Percentiles rank a stretch among this genome's conserved stretches.
These are phyloP conservation scores for Xylariaceae sp. DNA, from an alignment of 2,329 filamentous ascomycete genomes.

Conservation along the genomic window DNA sequence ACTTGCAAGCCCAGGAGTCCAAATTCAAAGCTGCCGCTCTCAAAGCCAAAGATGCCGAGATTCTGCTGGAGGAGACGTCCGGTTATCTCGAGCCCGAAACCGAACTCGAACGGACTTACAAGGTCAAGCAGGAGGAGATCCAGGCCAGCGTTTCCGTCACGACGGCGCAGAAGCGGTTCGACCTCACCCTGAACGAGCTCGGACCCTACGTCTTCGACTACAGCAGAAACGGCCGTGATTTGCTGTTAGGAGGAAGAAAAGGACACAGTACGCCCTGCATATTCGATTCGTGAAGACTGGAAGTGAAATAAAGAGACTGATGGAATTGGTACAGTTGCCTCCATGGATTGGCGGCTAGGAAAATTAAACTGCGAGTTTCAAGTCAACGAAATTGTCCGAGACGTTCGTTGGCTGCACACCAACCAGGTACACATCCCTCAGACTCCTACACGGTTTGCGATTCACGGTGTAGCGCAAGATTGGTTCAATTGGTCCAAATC, in stretches of 20 bases:
- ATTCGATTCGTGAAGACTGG: not conserved
- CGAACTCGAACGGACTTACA: constrained; percentile 87
- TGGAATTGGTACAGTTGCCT: constrained; percentile 55
- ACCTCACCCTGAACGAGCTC: constrained; percentile 73
- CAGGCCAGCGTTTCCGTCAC: constrained; percentile 67
- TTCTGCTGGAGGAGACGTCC: constrained; percentile 77
- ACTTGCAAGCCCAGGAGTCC: constrained; percentile 69
- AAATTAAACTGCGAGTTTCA: constrained; percentile 90
- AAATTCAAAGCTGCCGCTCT: constrained; percentile 78
- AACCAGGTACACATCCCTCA: constrained; percentile 33
- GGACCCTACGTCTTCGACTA: constrained; percentile 90
- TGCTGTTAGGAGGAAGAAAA: constrained; percentile 82
- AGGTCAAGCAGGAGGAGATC: constrained; percentile 85
- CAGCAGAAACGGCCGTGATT: constrained; percentile 77
- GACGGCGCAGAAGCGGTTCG: constrained; percentile 88
- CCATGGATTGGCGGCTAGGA: constrained; percentile 92
- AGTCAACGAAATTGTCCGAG: constrained; percentile 81
- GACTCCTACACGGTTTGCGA: not conserved
- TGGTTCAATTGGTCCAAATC: not conserved
- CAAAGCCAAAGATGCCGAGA: constrained; percentile 90
- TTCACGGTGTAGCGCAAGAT: not conserved
- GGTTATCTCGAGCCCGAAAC: constrained; percentile 86
- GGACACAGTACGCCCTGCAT: constrained; percentile 54
- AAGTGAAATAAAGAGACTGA: constrained; percentile 8
- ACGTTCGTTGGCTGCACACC: constrained; percentile 89